Percentiles rank a stretch among this genome's conserved stretches.
phyloP scores from a whole-genome alignment of 176 grass and related monocot genomes.

The Echinochloa phyllopogon region DNA sequence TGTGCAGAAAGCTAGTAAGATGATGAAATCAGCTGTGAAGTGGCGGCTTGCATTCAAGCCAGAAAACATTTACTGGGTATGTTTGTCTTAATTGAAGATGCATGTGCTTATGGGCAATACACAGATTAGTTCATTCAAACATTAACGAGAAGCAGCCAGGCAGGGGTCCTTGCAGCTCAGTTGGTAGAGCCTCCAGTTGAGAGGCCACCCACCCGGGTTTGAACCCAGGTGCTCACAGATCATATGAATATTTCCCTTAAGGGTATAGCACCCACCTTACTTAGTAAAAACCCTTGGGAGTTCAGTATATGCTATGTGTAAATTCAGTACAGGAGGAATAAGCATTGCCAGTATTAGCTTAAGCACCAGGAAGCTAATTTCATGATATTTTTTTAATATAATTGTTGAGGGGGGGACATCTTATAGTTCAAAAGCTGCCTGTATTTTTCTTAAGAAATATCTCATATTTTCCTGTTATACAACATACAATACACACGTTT shows the following conservation, averaged over 20 bases:
- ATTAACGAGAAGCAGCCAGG: neutral
- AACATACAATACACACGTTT: conserved; percentile 19
- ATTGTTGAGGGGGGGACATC: neutral
- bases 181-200: neutral
- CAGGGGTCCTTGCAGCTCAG: neutral
- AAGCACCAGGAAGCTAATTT: neutral
- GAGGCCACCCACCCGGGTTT: neutral
- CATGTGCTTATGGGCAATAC: neutral
- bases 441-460: conserved; percentile 10
- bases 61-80: conserved; percentile 70
- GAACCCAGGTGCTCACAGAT: too few relatives aligned
- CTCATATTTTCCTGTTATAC: conserved; percentile 8
- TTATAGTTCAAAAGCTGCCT: neutral
- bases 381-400: neutral
- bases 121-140: neutral
- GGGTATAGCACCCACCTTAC: neutral
- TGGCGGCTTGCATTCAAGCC: conserved; percentile 71
- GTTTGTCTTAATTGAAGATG: conserved; percentile 27
- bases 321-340: neutral
- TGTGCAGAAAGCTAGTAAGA: conserved; percentile 70
- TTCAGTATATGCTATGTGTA: neutral
- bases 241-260: neutral
- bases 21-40: conserved; percentile 73
- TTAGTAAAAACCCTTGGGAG: neutral
- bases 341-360: neutral